Percentiles rank a stretch among this genome's conserved stretches.
Conservation (phyloP, 148 eudicot species). For the Oxyria digyna region DNA sequence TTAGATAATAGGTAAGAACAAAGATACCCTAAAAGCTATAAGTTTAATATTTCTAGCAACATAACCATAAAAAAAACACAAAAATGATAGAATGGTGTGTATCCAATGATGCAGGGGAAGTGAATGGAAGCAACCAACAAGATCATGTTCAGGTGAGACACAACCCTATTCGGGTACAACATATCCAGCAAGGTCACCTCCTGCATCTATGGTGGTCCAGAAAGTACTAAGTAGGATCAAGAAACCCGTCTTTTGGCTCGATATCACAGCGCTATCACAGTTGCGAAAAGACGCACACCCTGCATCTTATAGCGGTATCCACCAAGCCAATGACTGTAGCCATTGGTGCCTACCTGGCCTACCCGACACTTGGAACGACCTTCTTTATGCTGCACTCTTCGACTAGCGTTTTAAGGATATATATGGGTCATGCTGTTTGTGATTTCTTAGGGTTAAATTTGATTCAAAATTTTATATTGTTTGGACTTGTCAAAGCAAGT, state of each 20-base stretch:
- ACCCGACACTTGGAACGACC: constrained; percentile 56
- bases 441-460: background rate
- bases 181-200: constrained; percentile 13
- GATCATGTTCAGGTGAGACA: constrained; percentile 22
- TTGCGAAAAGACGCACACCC: constrained; percentile 51
- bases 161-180: constrained; percentile 16
- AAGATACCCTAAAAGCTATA: too few species aligned
- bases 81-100: background rate
- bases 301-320: constrained; percentile 23
- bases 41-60: background rate
- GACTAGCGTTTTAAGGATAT: background rate
- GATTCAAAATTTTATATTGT: background rate
- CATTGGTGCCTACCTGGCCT: constrained; percentile 68
- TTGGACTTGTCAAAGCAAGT: background rate
- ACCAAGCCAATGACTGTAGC: constrained; percentile 35
- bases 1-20: too few species aligned
- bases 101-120: background rate
- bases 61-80: background rate
- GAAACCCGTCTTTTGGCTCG: constrained; percentile 21
- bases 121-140: constrained; percentile 19
- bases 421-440: background rate
- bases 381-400: constrained; percentile 27
- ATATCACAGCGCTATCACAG: constrained; percentile 33
- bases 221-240: constrained; percentile 23
- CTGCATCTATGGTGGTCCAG: constrained; percentile 26